Base-by-base conservation (phyloP, 139 green algal species). In the Chlorella sp. region DNA sequence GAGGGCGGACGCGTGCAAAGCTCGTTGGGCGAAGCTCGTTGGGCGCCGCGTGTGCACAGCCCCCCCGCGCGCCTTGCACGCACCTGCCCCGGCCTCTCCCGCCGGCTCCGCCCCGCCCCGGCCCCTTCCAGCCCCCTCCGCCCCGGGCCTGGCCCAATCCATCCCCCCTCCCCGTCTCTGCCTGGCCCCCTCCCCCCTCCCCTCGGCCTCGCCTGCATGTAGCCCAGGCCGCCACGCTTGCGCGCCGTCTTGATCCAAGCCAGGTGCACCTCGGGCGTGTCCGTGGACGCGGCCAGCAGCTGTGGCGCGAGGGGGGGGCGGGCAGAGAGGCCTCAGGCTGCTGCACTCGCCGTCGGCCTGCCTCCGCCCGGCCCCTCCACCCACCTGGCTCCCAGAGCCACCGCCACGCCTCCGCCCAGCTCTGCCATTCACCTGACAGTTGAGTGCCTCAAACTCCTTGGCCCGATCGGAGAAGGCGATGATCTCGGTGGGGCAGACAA, bases 401-500 rank as follows among this genome's bases (percentile, higher is more conserved):
- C 42, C 42, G 8, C 17, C 65, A 72, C 42, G 17, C 11, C 65
- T 9, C 33, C 8, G 19, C 5, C n/a, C 23, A 41, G 45, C 29
- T n/a, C 56, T 33, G 56, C 56, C 27, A 33, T 63, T 9, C 55
- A 86, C 86, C 80, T 95, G 88, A 74, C 80, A 89, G 73, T 91
- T 90, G 36, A 92, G 80, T 2, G 83, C 83, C 60, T 91, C 86
- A 79, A 97, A 97, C 84, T 95, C 90, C 80, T 95, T 90, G 63
- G 88, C 87, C 4, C 89, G 73, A 70, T 97, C 92, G 29, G 62
- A 84, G 74, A 96, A 97, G 46, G 92, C 92, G 61, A 96, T 95
- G 79, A 95, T 96, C 81, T 96, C 92, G 0, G 90, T 93, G n/a
- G 82, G 86, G 74, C 76, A 87, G 14, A 88, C 81, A 83, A 82